Conservation (phyloP, 2,329 filamentous ascomycete species). For the Claviceps sp. region DNA sequence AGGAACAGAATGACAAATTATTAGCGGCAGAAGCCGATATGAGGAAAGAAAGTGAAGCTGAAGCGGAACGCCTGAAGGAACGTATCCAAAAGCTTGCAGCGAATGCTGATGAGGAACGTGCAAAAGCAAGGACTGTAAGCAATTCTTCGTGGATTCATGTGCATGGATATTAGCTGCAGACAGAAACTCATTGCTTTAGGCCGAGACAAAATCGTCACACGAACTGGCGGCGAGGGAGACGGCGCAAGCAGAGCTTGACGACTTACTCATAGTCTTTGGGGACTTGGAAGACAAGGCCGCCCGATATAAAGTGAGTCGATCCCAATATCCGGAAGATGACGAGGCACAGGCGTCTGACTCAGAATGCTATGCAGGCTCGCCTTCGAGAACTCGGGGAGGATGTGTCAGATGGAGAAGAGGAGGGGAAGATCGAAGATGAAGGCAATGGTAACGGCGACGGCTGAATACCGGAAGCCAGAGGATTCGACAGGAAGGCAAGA, state of each 20-base stretch:
- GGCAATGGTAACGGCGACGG: slow-evolving; percentile 19
- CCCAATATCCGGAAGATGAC: not conserved
- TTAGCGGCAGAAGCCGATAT: slow-evolving; percentile 23
- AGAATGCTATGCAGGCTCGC: slow-evolving; percentile 28
- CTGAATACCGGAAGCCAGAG: not conserved
- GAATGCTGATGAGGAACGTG: slow-evolving; percentile 10
- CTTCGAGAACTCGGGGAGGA: slow-evolving; percentile 53
- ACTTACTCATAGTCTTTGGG: slow-evolving; percentile 67
- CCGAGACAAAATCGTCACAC: slow-evolving; percentile 16
- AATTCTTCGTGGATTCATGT: not conserved
- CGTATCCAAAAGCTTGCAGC: slow-evolving; percentile 12
- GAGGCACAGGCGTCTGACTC: not conserved
- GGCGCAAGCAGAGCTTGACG: slow-evolving; percentile 62
- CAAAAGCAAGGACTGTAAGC: slow-evolving; percentile 15
- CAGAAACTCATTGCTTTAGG: slow-evolving; percentile 11
- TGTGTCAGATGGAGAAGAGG: slow-evolving; percentile 50
- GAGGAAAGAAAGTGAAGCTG: slow-evolving; percentile 14
- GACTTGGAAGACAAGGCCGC: slow-evolving; percentile 67
- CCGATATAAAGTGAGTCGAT: slow-evolving; percentile 53
- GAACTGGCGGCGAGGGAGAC: slow-evolving; percentile 50
- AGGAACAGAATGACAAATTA: slow-evolving; percentile 22
- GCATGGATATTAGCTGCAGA: not conserved
- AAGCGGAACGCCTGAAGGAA: slow-evolving; percentile 14
- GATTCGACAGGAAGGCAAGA: not conserved
- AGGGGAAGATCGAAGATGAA: slow-evolving; percentile 36